Evolutionary conservation across 2,329 filamentous ascomycete species (phyloP), one percentile per base, ranked within the genome.

Genomic region (Beauveria asiatica): DNA sequence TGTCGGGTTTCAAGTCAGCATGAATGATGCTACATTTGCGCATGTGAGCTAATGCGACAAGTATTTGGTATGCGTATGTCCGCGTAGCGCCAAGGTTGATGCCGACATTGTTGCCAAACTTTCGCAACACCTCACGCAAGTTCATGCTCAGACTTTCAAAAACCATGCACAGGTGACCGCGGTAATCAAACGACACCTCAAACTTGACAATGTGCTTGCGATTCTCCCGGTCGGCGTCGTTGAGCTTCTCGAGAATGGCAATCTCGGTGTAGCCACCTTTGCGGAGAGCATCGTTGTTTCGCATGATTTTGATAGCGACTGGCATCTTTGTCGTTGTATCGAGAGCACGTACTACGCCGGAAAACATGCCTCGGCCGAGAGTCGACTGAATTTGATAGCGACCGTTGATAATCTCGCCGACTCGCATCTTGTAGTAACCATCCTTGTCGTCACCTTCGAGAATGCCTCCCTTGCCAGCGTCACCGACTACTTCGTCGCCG

Each of bases 231-330:
- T 99, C 94, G 33, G 89, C 86, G 51, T 88, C 85, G 67, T 89
- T 91, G 59, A 99, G 83, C 69, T 93, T 92, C 70, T 94, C 85
- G 51, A 99, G 76, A 65, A 97, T 96, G 46, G 90, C 89, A 70
- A 97, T 95, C 72, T 99, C 94, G 61, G 94, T 97, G 73, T 92
- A 86, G 21, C 92, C 94, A 50, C 92, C 92, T 73, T 96, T 97
- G 65, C 86, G 83, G 72, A 97, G 88, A 13, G 90, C 89, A 69
- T 96, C 92, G 68, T 99, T 97, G 73, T 95, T 95, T 64, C 94
- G 89, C 74, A 97, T 96, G 67, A 99, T 94, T 76, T 99, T 99
- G 80, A 99, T 89, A 25, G 94, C 94, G 37, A 97, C 92, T n/a
- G 89, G 73, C 66, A 84, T 83, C 68, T 86, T 87, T 61, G 82